A percentile compares a stretch with the other conserved stretches of the same genome.
Conservation (phyloP, 2,329 filamentous ascomycete species). For the Dichotomopilus funicola region DNA sequence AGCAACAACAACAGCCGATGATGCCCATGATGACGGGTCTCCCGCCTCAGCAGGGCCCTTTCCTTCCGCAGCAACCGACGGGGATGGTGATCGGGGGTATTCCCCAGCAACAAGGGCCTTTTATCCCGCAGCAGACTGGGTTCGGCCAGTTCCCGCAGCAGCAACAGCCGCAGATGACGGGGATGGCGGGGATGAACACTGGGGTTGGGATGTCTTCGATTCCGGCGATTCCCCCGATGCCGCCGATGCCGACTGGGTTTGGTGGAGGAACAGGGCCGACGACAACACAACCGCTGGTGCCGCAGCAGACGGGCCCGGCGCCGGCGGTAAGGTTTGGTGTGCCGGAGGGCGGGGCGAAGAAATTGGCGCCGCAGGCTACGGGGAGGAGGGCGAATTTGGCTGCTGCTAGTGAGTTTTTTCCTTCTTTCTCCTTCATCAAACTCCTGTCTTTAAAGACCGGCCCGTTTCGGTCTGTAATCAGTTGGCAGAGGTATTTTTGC, state of each 20-base stretch:
- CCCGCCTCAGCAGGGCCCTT: not conserved
- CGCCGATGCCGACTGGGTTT: constrained; percentile 11
- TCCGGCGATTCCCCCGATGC: not conserved
- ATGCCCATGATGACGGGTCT: constrained; percentile 36
- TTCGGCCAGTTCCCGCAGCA: constrained; percentile 30
- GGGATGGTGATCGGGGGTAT: constrained; percentile 36
- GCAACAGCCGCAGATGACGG: constrained; percentile 42
- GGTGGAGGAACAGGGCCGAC: constrained; percentile 17
- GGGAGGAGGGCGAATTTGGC: constrained; percentile 83
- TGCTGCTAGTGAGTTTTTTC: constrained; percentile 79
- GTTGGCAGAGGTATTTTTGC: too few relatives aligned
- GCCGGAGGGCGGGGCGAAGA: constrained; percentile 57
- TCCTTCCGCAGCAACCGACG: constrained; percentile 8
- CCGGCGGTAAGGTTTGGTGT: constrained; percentile 88
- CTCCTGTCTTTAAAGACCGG: too few relatives aligned
- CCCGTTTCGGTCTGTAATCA: too few relatives aligned
- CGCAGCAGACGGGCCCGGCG: constrained; percentile 78
- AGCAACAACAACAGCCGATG: constrained; percentile 38
- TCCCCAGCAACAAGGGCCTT: constrained; percentile 22
- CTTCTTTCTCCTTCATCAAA: not conserved
- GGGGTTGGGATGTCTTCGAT: constrained; percentile 32
- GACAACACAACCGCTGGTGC: constrained; percentile 50
- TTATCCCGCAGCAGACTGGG: constrained; percentile 14
- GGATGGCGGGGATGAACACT: constrained; percentile 45
- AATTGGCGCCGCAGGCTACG: constrained; percentile 77